Base-by-base conservation (phyloP, 768 basidiomycete species). In the Hericium rajendrae region DNA sequence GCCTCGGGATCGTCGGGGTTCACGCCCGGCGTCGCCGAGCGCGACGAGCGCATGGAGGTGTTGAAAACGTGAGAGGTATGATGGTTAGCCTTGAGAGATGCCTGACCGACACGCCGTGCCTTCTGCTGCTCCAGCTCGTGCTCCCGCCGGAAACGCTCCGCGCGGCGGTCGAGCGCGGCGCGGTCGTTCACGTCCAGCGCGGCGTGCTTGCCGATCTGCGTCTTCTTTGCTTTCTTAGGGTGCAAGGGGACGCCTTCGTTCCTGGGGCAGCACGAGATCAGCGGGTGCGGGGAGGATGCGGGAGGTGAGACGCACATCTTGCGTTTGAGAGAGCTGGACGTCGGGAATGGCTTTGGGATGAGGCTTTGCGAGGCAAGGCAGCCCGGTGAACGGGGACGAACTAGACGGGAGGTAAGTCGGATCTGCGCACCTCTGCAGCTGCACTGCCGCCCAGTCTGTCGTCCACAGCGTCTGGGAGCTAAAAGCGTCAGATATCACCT, bases 401-500 rank as follows among this genome's bases (percentile, higher is more conserved):
- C 38, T 9, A 58, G 12, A 41, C 26, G 48, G 37, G 22, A 18
- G 49, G 26, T 43, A 53, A 56, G 22, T 57, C 53, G 56, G 55
- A 56, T 57, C 22, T 57, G 67, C 67, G 67, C 66, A 94, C 94
- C 88, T 88, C 76, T 91, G 79, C 56, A 99, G 76, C 72, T 95
- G 88, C 38, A 94, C 81, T 37, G 81, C 85, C 10, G 79, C 74
- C 97, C 97, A 99, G 70, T 98, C 92, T 57, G 88, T 95, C n/a
- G 90, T 88, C 83, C 90, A 88, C 24, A 98, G 78, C 1, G 87
- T 81, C 69, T 89, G 85, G 67, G 83, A 78, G 60, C 83, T 78
- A 74, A 91, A 95, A 72, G 93, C 86, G 64, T 93, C 83, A 81
- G 89, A 87, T 72, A 99, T 97, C 80, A 93, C 88, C 84, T 90